phyloP scores from a whole-genome alignment of 805 yeast species.

The Sugiyamaella smithiae region DNA sequence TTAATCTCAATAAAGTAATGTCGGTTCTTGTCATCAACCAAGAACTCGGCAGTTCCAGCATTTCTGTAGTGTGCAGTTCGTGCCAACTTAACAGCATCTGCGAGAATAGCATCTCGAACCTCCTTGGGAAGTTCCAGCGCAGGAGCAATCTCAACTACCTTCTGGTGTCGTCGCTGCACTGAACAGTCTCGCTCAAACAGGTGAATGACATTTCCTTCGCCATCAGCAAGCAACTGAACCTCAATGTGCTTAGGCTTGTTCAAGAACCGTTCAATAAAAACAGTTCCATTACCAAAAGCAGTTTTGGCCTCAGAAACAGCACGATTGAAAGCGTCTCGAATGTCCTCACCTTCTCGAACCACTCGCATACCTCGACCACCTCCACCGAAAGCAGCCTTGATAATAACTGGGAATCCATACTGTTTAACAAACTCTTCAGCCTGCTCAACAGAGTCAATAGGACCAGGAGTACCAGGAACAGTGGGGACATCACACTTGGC shows the following conservation, averaged over 20 bases:
- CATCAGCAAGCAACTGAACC: constrained; percentile 92
- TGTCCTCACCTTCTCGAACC: constrained; percentile 92
- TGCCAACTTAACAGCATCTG: constrained; percentile 93
- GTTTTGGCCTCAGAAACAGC: constrained; percentile 93
- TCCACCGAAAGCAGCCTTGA: constrained; percentile 99
- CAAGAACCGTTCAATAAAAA: constrained; percentile 93
- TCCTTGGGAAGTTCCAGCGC: constrained; percentile 81
- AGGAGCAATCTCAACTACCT: constrained; percentile 98
- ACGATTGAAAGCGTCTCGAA: constrained; percentile 86
- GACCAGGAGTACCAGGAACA: constrained; percentile 98
- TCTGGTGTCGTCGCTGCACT: constrained; percentile 99
- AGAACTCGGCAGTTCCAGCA: constrained; percentile 98
- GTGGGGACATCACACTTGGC: constrained; percentile 78
- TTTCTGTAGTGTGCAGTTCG: constrained; percentile 84
- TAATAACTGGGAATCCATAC: constrained; percentile 93
- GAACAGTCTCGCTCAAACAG: constrained; percentile 97
- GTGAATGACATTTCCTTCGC: constrained; percentile 91
- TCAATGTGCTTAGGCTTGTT: constrained; percentile 97
- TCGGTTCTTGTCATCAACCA: constrained; percentile 89
- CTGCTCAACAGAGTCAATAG: constrained; percentile 75
- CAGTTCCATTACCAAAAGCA: constrained; percentile 98
- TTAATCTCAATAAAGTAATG: constrained; percentile 97
- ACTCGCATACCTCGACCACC: constrained; percentile 99
- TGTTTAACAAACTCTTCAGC: constrained; percentile 75
- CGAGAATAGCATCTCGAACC: constrained; percentile 87